Base-by-base conservation (phyloP, 2,329 filamentous ascomycete genomes). In the Geosmithia flava region DNA sequence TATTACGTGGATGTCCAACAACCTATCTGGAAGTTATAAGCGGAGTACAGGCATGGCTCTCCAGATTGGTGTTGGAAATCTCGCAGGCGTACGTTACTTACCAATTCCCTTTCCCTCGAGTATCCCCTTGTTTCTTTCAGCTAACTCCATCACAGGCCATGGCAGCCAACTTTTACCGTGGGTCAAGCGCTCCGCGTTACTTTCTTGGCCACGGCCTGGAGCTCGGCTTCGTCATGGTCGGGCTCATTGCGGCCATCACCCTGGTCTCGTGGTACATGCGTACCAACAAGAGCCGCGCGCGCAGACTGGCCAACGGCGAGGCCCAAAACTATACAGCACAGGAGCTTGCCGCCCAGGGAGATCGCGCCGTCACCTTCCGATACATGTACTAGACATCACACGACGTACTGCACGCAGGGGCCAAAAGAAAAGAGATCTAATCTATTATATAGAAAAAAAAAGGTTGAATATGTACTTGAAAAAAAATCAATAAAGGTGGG, bases 1-100 rank as follows among this genome's bases (percentile, higher is more conserved):
- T 1, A 84, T 94, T 46, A 74, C 83, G 0, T 94, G 88, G 88
- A 68, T 81, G 0, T 76, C 78, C 33, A 94, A 93, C 61, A 94
- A 94, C 51, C 72, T 85, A 11, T 80, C 90, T 48, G 71, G 72
- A 0, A 70, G 66, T 44, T 73, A 72, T 61, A 94, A 94, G 62
- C 70, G 80, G 5, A 74, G 73, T 8, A 75, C 72, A 0, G 80
- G 79, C 2, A 83, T 83, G 73, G 81, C 79, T 0, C 64, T 84
- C 13, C 77, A 81, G 42, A 81, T 84, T 46, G 76, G 75, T 0
- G 54, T 79, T 15, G 80, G 80, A 0, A 83, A 83, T 48, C 60
- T 77, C 2, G 74, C 70, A 11, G 74, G 74, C 2, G 67, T 69
- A 61, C 59, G 66, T 61, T 17, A 17, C 6, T 2, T 15, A 41